Base-by-base conservation (phyloP, 2,329 filamentous ascomycete species). In the Penicillium sp. region DNA sequence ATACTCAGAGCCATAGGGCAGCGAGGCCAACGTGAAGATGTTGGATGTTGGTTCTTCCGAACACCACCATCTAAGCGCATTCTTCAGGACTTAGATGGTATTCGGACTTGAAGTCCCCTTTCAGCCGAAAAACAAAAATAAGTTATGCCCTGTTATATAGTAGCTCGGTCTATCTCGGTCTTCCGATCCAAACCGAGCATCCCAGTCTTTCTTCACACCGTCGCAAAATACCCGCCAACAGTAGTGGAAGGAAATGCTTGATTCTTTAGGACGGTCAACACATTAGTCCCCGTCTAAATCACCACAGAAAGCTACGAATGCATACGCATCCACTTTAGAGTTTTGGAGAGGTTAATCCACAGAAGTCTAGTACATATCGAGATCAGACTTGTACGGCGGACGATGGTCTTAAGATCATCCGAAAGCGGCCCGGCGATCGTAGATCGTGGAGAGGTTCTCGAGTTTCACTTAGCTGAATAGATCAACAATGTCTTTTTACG, bases 181-280 rank as follows among this genome's bases (percentile, higher is more conserved):
- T 12, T 49, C 43, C 20, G 42, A 18, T 29, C 45, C 50, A 51
- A 54, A 59, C 63, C 68, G 12, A 65, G 59, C 28, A 49, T 57
- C 29, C 59, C 62, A 70, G 49, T 70, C 68, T 8, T 57, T 41
- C 43, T 54, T 61, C 33, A 63, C 63, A 18, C 57, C 60, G 27
- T 57, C 45, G 46, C 69, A 18, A 72, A 27, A 69, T 60, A 15
- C 55, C 60, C 23, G 48, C 53, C 44, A 18, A 35, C 3, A 35
- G 18, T 15, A 18, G 6, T 18, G 15, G 15, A 18, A 18, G 15
- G 15, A 18, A 18, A 18, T 18, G 15, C 15, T 18, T 18, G 15
- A 18, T 18, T 18, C 15, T 18, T 18, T 18, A 18, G 15, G 15
- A 18, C 15, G 15, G 15, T 18, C 15, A 18, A 18, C 15, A 18